Conservation (phyloP, 2,329 filamentous ascomycete genomes). For the Anisogramma anomala region DNA sequence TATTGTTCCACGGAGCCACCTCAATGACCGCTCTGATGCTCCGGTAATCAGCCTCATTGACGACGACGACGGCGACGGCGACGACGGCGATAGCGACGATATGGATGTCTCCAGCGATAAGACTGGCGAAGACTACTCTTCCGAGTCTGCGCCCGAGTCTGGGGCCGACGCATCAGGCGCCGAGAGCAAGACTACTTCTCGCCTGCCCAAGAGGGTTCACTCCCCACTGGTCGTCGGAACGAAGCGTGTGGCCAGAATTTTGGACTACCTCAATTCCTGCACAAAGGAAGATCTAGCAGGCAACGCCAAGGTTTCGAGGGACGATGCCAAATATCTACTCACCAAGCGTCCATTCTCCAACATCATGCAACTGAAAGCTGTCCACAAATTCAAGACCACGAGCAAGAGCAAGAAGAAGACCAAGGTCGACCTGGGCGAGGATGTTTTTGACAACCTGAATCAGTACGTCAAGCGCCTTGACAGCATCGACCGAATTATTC, state of each 20-base stretch:
- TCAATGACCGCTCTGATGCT: constrained; percentile 1
- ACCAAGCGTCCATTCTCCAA: constrained; percentile 61
- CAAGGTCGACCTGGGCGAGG: constrained; percentile 39
- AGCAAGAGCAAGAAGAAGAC: constrained; percentile 33
- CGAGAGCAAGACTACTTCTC: constrained; percentile 27
- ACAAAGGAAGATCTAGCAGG: constrained; percentile 66
- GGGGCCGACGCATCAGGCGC: constrained; percentile 19
- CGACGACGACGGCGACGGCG: constrained; percentile 2
- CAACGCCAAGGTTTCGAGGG: constrained; percentile 63
- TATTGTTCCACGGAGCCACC: constrained; percentile 6
- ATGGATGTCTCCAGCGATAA: constrained; percentile 9
- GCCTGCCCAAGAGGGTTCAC: constrained; percentile 4
- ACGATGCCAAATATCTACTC: constrained; percentile 57
- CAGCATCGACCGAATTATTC: constrained; percentile 72
- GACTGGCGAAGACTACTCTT: constrained; percentile 5
- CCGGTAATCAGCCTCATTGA: constrained; percentile 7
- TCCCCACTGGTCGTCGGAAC: constrained; percentile 17
- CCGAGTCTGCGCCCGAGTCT: constrained; percentile 1
- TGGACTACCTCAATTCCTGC: constrained; percentile 77
- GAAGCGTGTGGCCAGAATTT: constrained; percentile 37
- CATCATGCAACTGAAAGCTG: constrained; percentile 54
- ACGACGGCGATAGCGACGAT: constrained; percentile 11
- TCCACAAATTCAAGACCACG: constrained; percentile 32
- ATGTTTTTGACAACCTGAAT: constrained; percentile 41
- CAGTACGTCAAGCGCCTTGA: constrained; percentile 71